Evolutionary conservation across 371 early-diverging fungal species (phyloP).

Genomic region (Mortierella sp.): DNA sequence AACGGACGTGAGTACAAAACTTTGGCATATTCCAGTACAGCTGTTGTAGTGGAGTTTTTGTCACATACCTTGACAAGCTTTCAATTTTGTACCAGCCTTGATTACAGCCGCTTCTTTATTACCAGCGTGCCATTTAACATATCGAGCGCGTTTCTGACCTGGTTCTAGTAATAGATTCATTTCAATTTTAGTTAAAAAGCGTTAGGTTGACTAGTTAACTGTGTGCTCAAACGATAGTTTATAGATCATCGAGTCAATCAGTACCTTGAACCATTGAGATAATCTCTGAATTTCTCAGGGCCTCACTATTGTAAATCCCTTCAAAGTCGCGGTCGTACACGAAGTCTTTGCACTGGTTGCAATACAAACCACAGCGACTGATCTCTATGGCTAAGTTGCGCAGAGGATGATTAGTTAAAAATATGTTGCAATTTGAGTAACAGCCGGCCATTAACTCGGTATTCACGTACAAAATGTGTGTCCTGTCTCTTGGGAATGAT

Average conservation of each 20-base stretch:
- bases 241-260: no score
- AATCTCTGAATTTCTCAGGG: slow-evolving; percentile 70
- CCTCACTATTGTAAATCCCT: slow-evolving; percentile 71
- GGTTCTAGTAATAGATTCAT: slow-evolving; percentile 57
- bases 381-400: slow-evolving; percentile 74
- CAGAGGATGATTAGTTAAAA: background rate
- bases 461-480: slow-evolving; percentile 73
- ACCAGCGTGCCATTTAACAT: slow-evolving; percentile 63
- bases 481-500: slow-evolving; percentile 68
- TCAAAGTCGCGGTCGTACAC: slow-evolving; percentile 86
- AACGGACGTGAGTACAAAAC: background rate
- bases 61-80: slow-evolving; percentile 62
- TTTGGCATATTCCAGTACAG: background rate
- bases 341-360: slow-evolving; percentile 87
- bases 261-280: slow-evolving; percentile 63
- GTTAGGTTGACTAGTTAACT: no score
- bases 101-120: slow-evolving; percentile 68
- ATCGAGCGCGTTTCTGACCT: slow-evolving; percentile 59
- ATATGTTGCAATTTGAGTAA: background rate
- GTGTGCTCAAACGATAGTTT: no score
- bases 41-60: background rate
- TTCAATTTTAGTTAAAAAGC: background rate
- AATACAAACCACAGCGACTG: slow-evolving; percentile 74
- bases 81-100: slow-evolving; percentile 60
- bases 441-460: no score